Evolutionary conservation across 257 asterid genomes (phyloP).

Genomic region (Nicotiana obtusifolia): DNA sequence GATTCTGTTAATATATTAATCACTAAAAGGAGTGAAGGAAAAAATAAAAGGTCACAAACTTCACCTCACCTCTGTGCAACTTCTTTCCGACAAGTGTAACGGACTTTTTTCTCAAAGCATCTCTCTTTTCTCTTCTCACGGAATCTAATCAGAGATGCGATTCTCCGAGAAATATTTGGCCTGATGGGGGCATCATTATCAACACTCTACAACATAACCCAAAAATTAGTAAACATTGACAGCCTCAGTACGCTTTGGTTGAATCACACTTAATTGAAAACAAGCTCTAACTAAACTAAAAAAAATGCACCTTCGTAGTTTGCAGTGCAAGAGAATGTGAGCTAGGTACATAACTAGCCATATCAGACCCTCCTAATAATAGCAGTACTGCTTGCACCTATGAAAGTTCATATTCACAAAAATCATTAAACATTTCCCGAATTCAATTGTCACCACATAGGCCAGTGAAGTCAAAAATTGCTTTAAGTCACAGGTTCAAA

Average conservation of each 20-base stretch:
- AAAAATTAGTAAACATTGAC: background rate
- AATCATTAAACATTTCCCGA: background rate
- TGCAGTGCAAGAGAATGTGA: slow-evolving; percentile 22
- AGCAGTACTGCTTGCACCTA: slow-evolving; percentile 45
- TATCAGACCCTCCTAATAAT: slow-evolving; percentile 33
- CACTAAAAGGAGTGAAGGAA: background rate
- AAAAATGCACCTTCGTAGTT: slow-evolving; percentile 27
- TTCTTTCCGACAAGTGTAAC: slow-evolving; percentile 45
- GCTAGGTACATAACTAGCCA: slow-evolving; percentile 18
- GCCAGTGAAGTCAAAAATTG: too few relatives aligned
- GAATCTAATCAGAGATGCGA: slow-evolving; percentile 42
- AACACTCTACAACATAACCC: slow-evolving; percentile 22
- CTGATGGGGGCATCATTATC: slow-evolving; percentile 22
- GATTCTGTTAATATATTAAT: background rate
- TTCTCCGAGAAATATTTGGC: slow-evolving; percentile 28
- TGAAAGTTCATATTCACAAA: background rate
- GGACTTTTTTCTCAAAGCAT: slow-evolving; percentile 45
- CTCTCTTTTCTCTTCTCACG: slow-evolving; percentile 51
- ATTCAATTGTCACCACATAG: background rate
- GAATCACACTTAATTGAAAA: background rate
- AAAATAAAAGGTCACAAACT: background rate
- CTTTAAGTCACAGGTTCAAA: too few relatives aligned
- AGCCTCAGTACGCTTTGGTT: background rate
- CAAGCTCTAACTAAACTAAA: slow-evolving; percentile 1
- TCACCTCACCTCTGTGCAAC: slow-evolving; percentile 41